A percentile compares a stretch with the other conserved stretches of the same genome.
Evolutionary conservation across 2,329 filamentous ascomycete species (phyloP).

Genomic region (Botrytis cinerea): DNA sequence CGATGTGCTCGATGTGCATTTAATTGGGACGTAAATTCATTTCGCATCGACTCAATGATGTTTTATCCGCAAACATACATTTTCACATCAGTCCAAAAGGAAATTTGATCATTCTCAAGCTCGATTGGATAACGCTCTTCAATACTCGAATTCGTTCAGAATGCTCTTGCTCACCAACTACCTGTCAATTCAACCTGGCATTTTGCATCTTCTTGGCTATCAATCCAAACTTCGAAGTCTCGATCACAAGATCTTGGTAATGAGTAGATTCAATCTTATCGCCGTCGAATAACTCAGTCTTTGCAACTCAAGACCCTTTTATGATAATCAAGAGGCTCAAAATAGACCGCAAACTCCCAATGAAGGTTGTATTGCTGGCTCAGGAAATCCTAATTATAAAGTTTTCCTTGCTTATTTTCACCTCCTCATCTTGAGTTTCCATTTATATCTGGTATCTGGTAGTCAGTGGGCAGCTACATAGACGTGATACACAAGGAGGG

Average conservation of each 20-base stretch:
- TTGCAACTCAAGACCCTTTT: neutral
- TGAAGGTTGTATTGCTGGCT: neutral
- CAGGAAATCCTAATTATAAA: neutral
- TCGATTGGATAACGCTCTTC: neutral
- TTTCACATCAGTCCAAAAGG: neutral
- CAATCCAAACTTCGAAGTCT: neutral
- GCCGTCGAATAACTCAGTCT: neutral
- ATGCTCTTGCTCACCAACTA: neutral
- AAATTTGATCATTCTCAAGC: neutral
- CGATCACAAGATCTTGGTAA: neutral
- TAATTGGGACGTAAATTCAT: neutral
- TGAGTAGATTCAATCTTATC: neutral
- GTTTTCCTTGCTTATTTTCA: rapidly evolving
- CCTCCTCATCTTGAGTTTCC: neutral
- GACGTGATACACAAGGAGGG: neutral
- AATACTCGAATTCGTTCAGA: neutral
- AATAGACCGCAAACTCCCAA: neutral
- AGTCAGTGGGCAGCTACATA: neutral
- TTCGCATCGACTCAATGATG: neutral
- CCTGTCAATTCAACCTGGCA: neutral
- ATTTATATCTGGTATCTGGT: neutral
- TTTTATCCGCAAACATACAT: neutral
- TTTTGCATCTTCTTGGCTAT: neutral
- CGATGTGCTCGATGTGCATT: neutral
- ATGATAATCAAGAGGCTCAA: no score